Conservation (phyloP, 2,329 filamentous ascomycete genomes). For the Epichloe baconii region DNA sequence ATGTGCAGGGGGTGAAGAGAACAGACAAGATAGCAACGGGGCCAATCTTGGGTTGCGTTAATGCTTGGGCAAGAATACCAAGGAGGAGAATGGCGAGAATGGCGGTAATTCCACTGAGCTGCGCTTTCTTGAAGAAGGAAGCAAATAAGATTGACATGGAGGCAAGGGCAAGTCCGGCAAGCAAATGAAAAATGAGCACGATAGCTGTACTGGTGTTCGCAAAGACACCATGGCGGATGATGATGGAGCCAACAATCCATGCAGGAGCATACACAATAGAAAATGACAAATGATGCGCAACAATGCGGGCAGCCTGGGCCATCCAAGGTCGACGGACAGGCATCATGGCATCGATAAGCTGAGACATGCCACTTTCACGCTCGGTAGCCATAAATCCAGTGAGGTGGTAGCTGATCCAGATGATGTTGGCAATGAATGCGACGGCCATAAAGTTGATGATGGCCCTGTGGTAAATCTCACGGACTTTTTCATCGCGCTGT, state of each 20-base stretch:
- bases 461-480: conserved; percentile 53
- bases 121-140: conserved; percentile 74
- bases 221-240: conserved; percentile 52
- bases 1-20: conserved; percentile 79
- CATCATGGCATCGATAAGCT: conserved; percentile 86
- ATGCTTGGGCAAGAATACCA: conserved; percentile 69
- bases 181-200: conserved; percentile 59
- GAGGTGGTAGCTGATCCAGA: conserved; percentile 76
- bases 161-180: conserved; percentile 63
- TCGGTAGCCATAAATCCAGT: conserved; percentile 78
- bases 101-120: conserved; percentile 72
- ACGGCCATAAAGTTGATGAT: conserved; percentile 68
- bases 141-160: conserved; percentile 73
- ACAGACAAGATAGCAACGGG: conserved; percentile 58
- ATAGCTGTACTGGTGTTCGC: conserved; percentile 48
- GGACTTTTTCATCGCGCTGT: conserved; percentile 52
- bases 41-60: conserved; percentile 47
- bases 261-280: conserved; percentile 67
- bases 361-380: conserved; percentile 75
- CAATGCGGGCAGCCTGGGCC: conserved; percentile 61
- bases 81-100: conserved; percentile 62
- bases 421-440: conserved; percentile 64
- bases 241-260: conserved; percentile 65
- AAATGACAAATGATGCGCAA: conserved; percentile 71
- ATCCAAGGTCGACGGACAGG: conserved; percentile 62